Percentiles rank a stretch among this genome's conserved stretches.
Conservation (phyloP, 1,139 yeast species). For the Sugiyamaella japonica region DNA sequence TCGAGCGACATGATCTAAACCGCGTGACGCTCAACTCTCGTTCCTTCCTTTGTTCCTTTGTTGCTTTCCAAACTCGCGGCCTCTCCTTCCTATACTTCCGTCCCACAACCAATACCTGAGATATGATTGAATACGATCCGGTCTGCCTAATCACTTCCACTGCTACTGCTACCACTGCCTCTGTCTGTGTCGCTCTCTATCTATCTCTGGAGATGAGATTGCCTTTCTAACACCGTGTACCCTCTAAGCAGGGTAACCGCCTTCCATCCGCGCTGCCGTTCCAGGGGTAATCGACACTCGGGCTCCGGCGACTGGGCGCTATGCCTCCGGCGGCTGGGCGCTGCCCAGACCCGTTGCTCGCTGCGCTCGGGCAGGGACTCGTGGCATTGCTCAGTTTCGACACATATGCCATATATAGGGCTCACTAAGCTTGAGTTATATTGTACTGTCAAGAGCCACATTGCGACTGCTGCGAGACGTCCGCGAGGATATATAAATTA, state of each 20-base stretch:
- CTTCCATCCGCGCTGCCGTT: not conserved
- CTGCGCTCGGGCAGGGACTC: not conserved
- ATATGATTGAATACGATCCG: too few species aligned
- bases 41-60: too few species aligned
- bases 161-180: too few species aligned
- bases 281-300: not conserved
- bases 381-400: too few species aligned
- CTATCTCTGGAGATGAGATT: not conserved
- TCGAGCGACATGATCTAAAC: constrained; percentile 40
- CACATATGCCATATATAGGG: too few species aligned
- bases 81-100: not conserved
- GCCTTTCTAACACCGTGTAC: not conserved
- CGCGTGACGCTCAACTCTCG: not conserved
- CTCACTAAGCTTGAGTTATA: too few species aligned
- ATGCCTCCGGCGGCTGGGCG: not conserved
- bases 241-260: not conserved
- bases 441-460: too few species aligned
- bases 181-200: not conserved
- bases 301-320: not conserved
- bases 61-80: too few species aligned
- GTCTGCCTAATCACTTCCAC: too few species aligned
- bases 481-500: too few species aligned
- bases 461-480: too few species aligned
- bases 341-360: not conserved
- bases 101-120: too few species aligned